Percentiles rank a stretch among this genome's conserved stretches.
Evolutionary conservation across 1,284 basidiomycete species (phyloP).

Genomic region (Microbotryum saponariae): DNA sequence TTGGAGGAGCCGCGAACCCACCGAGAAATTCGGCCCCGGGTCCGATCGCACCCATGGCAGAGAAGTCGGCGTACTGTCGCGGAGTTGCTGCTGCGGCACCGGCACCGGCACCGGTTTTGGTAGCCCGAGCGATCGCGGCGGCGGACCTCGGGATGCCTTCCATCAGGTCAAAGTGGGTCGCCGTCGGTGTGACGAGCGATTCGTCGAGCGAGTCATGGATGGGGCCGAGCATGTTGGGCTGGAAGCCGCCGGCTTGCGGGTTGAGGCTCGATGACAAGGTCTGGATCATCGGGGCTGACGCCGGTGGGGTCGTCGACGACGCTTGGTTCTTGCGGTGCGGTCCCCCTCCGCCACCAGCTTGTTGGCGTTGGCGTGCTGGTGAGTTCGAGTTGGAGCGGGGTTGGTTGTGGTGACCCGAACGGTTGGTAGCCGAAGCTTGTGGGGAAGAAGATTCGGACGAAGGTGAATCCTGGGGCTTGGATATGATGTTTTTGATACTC

Average conservation of each 20-base stretch:
- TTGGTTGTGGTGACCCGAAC: too few relatives aligned
- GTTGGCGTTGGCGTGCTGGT: not conserved
- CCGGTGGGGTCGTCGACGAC: not conserved
- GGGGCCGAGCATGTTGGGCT: conserved; percentile 34
- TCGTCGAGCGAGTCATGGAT: conserved; percentile 37
- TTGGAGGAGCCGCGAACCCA: conserved; percentile 1
- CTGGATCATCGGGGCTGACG: conserved; percentile 7
- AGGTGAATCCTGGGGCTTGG: conserved; percentile 10
- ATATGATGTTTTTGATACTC: conserved; percentile 22
- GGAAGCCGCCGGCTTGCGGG: conserved; percentile 38
- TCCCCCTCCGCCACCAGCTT: not conserved
- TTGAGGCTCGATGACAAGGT: conserved; percentile 31
- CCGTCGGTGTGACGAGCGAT: conserved; percentile 36
- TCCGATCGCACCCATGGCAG: not conserved
- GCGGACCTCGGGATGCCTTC: conserved; percentile 24
- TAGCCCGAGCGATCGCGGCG: not conserved
- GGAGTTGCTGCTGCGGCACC: too few relatives aligned
- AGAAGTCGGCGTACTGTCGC: too few relatives aligned
- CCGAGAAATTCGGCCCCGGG: not conserved
- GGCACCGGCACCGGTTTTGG: too few relatives aligned
- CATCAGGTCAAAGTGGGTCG: conserved; percentile 34
- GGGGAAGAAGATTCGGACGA: not conserved
- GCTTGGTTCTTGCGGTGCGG: conserved; percentile 15
- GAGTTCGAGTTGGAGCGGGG: conserved; percentile 1
- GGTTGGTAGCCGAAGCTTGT: too few relatives aligned